phyloP scores from a whole-genome alignment of 768 basidiomycete species.

The Wakefieldia striispora region DNA sequence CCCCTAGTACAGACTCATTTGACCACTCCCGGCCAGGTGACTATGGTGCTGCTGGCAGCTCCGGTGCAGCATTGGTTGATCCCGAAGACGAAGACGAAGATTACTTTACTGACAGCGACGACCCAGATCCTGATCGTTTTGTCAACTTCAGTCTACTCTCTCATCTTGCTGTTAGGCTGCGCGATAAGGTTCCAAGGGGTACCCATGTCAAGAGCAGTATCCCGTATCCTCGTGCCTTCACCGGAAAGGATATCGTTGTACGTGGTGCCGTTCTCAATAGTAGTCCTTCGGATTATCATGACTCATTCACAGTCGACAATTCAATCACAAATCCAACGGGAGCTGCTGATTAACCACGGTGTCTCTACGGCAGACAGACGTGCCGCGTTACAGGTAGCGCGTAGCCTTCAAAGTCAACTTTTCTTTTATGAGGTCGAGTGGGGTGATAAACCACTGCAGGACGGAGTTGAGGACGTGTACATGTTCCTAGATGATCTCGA shows the following conservation, averaged over 20 bases:
- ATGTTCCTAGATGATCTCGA: constrained; percentile 86
- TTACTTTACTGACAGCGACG: constrained; percentile 46
- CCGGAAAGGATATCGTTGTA: constrained; percentile 92
- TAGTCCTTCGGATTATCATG: not conserved
- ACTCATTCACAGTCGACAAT: constrained; percentile 66
- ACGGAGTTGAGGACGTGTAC: constrained; percentile 91
- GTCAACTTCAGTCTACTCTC: constrained; percentile 87
- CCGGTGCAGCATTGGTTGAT: constrained; percentile 18
- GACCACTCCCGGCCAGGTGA: constrained; percentile 20
- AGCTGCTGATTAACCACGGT: constrained; percentile 73
- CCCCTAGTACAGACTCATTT: constrained; percentile 27
- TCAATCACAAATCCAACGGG: constrained; percentile 82
- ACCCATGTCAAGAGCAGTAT: constrained; percentile 92
- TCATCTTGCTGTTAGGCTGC: constrained; percentile 84
- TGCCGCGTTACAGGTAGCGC: constrained; percentile 83
- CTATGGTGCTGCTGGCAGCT: constrained; percentile 16
- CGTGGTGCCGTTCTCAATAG: constrained; percentile 30
- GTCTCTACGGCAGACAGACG: constrained; percentile 76
- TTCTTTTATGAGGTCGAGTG: constrained; percentile 98
- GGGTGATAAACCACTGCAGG: constrained; percentile 77
- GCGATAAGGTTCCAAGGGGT: constrained; percentile 85
- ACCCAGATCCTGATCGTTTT: constrained; percentile 71
- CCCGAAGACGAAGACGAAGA: constrained; percentile 30
- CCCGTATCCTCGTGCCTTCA: constrained; percentile 86
- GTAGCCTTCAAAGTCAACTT: constrained; percentile 86